Evolutionary conservation across 306 rosid species (phyloP).

Genomic region (Rosa rugosa): DNA sequence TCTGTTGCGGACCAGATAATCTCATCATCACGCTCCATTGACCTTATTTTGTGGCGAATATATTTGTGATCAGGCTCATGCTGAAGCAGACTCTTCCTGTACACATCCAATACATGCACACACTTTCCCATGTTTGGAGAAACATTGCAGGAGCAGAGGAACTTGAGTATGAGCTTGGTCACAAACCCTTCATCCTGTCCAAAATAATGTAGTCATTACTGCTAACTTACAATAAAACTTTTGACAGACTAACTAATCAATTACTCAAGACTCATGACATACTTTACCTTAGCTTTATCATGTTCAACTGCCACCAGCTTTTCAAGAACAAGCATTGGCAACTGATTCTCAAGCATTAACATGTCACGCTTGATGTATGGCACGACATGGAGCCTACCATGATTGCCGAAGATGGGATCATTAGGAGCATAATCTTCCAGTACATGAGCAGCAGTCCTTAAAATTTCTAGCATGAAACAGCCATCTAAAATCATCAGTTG

Average conservation of each 20-base stretch:
- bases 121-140: slow-evolving; percentile 20
- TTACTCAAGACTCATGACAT: not conserved
- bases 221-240: not conserved
- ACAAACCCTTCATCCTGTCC: slow-evolving; percentile 27
- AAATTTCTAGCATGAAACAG: slow-evolving; percentile 48
- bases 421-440: slow-evolving; percentile 29
- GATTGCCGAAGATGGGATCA: slow-evolving; percentile 50
- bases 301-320: slow-evolving; percentile 29
- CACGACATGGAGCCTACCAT: slow-evolving; percentile 37
- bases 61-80: not conserved
- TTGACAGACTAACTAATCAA: not conserved
- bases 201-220: not conserved
- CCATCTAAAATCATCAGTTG: slow-evolving; percentile 55
- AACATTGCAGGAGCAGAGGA: not conserved
- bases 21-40: not conserved
- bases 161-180: slow-evolving; percentile 26
- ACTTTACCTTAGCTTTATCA: not conserved
- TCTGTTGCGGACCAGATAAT: slow-evolving; percentile 38
- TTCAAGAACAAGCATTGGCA: slow-evolving; percentile 43
- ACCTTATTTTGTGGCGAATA: not conserved
- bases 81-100: slow-evolving; percentile 27
- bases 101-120: slow-evolving; percentile 40
- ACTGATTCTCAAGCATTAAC: slow-evolving; percentile 61
- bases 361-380: slow-evolving; percentile 47
- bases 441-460: not conserved